phyloP scores from a whole-genome alignment of 306 rosid genomes.

The Fragaria iinumae region DNA sequence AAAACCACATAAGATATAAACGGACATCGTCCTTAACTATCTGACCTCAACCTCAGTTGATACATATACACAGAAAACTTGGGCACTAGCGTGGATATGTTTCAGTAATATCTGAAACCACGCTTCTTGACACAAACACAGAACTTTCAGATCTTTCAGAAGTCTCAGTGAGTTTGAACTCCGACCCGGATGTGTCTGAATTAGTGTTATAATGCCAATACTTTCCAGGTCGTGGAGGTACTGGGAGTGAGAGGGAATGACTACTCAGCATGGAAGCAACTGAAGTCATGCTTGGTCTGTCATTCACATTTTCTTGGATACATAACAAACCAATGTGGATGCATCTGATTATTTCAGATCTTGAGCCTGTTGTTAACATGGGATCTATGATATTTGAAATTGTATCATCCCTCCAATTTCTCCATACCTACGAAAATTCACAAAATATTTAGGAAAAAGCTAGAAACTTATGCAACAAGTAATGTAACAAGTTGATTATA shows the following conservation, averaged over 20 bases:
- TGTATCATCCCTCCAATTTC: constrained; percentile 16
- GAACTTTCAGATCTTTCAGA: background rate
- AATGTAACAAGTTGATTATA: background rate
- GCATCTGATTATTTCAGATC: constrained; percentile 7
- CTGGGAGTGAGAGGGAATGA: background rate
- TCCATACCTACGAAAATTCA: constrained; percentile 14
- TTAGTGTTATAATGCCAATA: background rate
- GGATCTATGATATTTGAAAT: constrained; percentile 7
- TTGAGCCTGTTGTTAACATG: background rate
- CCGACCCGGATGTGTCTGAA: background rate
- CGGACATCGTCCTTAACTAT: too few relatives aligned
- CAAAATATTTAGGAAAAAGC: background rate
- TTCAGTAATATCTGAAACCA: too few relatives aligned
- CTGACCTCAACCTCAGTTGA: too few relatives aligned
- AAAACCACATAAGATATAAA: too few relatives aligned
- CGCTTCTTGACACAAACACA: too few relatives aligned
- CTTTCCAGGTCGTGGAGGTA: constrained; percentile 1
- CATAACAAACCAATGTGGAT: constrained; percentile 18
- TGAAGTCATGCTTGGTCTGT: constrained; percentile 10
- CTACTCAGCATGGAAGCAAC: constrained; percentile 3
- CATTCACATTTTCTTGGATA: background rate
- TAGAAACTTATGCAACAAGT: background rate
- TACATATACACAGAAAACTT: too few relatives aligned
- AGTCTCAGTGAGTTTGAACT: background rate
- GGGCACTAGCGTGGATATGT: too few relatives aligned